These are phyloP conservation scores for Tolypocladium ophioglossoides DNA, from an alignment of 2,329 filamentous ascomycete species.

Conservation along the genomic window DNA sequence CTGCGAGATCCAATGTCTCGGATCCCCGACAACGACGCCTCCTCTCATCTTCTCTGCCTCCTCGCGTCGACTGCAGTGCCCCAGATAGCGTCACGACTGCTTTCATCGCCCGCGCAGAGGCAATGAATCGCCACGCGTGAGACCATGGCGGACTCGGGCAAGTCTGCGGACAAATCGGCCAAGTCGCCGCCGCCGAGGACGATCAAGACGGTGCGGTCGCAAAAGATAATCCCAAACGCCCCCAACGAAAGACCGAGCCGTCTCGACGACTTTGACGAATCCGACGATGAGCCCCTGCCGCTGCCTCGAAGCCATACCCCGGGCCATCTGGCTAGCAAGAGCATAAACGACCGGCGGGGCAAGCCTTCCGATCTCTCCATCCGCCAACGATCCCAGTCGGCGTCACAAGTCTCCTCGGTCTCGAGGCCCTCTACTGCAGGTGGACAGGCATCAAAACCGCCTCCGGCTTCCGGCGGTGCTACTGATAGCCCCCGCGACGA, in stretches of 20 bases:
- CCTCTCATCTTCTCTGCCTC: background rate
- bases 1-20: background rate
- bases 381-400: constrained; percentile 44
- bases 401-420: constrained; percentile 23
- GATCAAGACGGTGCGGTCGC: constrained; percentile 34
- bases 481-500: constrained; percentile 13
- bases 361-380: constrained; percentile 42
- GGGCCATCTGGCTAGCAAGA: constrained; percentile 49
- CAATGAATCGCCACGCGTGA: constrained; percentile 18
- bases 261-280: constrained; percentile 23
- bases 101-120: constrained; percentile 4
- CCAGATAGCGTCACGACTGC: background rate
- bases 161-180: constrained; percentile 18
- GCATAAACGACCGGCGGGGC: constrained; percentile 35
- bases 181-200: constrained; percentile 17
- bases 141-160: constrained; percentile 33
- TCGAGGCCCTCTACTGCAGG: constrained; percentile 12
- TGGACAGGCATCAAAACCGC: constrained; percentile 8
- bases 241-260: constrained; percentile 1
- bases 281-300: constrained; percentile 23
- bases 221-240: constrained; percentile 35
- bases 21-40: background rate
- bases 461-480: constrained; percentile 10
- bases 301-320: constrained; percentile 50
- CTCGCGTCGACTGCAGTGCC: background rate